These are phyloP conservation scores for Anethum foeniculum DNA, from an alignment of 140 eudicot species.

Conservation along the genomic window DNA sequence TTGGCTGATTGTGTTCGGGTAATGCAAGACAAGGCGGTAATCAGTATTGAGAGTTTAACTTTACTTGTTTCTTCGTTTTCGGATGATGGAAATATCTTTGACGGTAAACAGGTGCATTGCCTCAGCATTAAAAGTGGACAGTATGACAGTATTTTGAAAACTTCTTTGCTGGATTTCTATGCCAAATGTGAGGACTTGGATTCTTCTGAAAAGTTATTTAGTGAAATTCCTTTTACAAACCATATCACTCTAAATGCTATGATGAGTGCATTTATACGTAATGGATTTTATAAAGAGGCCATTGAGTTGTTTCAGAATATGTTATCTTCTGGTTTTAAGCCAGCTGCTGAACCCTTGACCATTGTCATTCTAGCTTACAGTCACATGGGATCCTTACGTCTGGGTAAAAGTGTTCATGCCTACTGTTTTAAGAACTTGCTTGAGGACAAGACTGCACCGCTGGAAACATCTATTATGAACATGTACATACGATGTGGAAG, in stretches of 20 bases:
- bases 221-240: conserved; percentile 19
- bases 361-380: conserved; percentile 23
- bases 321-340: conserved; percentile 7
- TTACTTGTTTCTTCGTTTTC: conserved; percentile 21
- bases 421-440: conserved; percentile 20
- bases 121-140: conserved; percentile 28
- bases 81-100: conserved; percentile 7
- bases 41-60: conserved; percentile 32
- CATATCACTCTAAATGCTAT: conserved; percentile 20
- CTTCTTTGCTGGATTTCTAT: conserved; percentile 34
- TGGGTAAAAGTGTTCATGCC: conserved; percentile 34
- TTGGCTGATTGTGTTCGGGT: conserved; percentile 19
- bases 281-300: conserved; percentile 18
- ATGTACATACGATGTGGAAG: conserved; percentile 42
- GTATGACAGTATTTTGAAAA: conserved; percentile 24
- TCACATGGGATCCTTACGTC: conserved; percentile 28
- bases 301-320: conserved; percentile 15
- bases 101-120: conserved; percentile 31
- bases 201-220: conserved; percentile 18
- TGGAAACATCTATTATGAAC: conserved; percentile 39
- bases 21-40: conserved; percentile 24
- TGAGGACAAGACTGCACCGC: conserved; percentile 6
- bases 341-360: conserved; percentile 14
- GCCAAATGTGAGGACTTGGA: conserved; percentile 28
- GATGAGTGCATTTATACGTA: conserved; percentile 21